A percentile compares a stretch with the other conserved stretches of the same genome.
Evolutionary conservation across 1,284 basidiomycete genomes (phyloP).

Genomic region (Pseudozyma hubeiensis): DNA sequence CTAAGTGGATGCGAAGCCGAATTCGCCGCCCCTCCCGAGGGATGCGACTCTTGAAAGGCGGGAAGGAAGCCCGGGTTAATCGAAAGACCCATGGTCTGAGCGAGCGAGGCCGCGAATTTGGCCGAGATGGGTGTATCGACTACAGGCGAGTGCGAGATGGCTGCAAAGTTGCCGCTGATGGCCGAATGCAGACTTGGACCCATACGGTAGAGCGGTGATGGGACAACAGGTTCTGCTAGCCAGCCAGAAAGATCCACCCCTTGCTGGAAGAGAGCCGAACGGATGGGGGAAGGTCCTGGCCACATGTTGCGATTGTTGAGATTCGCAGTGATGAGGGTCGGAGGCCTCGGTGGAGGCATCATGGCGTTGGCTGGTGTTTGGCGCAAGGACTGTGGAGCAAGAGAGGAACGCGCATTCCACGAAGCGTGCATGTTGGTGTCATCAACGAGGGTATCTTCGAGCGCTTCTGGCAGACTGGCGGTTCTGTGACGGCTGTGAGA

Average conservation of each 20-base stretch:
- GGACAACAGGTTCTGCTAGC: slow-evolving; percentile 66
- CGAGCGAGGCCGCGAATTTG: slow-evolving; percentile 45
- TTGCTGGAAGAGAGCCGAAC: slow-evolving; percentile 25
- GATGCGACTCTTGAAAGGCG: slow-evolving; percentile 17
- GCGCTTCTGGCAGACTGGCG: slow-evolving; percentile 34
- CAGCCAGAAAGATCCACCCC: slow-evolving; percentile 61
- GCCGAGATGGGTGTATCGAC: slow-evolving; percentile 45
- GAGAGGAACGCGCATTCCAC: slow-evolving; percentile 21
- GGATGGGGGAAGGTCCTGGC: slow-evolving; percentile 42
- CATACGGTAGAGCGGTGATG: slow-evolving; percentile 64
- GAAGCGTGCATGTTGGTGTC: slow-evolving; percentile 16
- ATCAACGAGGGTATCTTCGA: slow-evolving; percentile 11
- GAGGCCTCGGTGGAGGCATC: slow-evolving; percentile 41
- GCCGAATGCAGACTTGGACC: slow-evolving; percentile 56
- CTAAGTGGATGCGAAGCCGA: slow-evolving; percentile 17
- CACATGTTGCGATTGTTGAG: slow-evolving; percentile 33
- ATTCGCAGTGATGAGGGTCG: slow-evolving; percentile 45
- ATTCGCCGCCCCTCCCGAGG: not conserved
- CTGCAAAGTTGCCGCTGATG: slow-evolving; percentile 41
- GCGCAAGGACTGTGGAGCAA: slow-evolving; percentile 8
- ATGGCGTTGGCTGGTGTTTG: slow-evolving; percentile 18
- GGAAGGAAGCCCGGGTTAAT: slow-evolving; percentile 26
- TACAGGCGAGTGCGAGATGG: slow-evolving; percentile 38
- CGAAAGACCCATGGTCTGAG: slow-evolving; percentile 38
- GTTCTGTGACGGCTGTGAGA: slow-evolving; percentile 35